phyloP scores from a whole-genome alignment of 2,329 filamentous ascomycete species.

The Aureobasidium lini region DNA sequence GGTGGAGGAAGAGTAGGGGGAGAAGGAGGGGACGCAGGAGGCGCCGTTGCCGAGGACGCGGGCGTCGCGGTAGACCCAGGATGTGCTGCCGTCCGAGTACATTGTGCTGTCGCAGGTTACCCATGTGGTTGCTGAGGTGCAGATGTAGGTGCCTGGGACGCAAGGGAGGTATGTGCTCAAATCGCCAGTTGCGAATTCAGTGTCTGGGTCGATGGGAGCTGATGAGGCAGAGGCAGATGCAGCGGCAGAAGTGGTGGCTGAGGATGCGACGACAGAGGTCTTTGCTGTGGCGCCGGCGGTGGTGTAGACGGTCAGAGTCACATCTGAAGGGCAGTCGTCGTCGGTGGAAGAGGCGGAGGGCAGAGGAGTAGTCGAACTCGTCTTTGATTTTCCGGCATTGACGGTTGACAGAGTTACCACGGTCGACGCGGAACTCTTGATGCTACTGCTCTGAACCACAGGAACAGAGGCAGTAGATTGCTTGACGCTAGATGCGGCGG shows the following conservation, averaged over 20 bases:
- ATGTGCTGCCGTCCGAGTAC: slow-evolving; percentile 21
- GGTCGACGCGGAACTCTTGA: not conserved
- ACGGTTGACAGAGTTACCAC: not conserved
- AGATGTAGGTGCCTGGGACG: slow-evolving; percentile 34
- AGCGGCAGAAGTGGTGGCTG: not conserved
- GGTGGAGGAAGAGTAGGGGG: slow-evolving; percentile 19
- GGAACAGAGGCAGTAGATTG: not conserved
- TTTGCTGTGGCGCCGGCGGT: slow-evolving; percentile 8
- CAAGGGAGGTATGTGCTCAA: slow-evolving; percentile 29
- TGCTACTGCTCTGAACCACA: not conserved
- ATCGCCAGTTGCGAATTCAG: slow-evolving; percentile 24
- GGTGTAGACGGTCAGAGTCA: slow-evolving; percentile 13
- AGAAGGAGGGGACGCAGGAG: slow-evolving; percentile 28
- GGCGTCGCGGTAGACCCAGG: slow-evolving; percentile 27
- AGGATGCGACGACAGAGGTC: not conserved
- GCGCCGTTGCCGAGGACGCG: slow-evolving; percentile 30
- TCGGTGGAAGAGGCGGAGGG: not conserved
- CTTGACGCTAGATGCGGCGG: not conserved
- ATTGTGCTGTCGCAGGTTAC: slow-evolving; percentile 28
- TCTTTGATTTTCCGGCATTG: not conserved
- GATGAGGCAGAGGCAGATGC: slow-evolving; percentile 4
- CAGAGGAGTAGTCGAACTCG: slow-evolving; percentile 1
- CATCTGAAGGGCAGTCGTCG: slow-evolving; percentile 5
- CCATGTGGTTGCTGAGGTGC: slow-evolving; percentile 28
- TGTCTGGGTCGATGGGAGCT: slow-evolving; percentile 12